Evolutionary conservation across 176 grass and related monocot species (phyloP).

Genomic region (Rhynchospora tenuis): DNA sequence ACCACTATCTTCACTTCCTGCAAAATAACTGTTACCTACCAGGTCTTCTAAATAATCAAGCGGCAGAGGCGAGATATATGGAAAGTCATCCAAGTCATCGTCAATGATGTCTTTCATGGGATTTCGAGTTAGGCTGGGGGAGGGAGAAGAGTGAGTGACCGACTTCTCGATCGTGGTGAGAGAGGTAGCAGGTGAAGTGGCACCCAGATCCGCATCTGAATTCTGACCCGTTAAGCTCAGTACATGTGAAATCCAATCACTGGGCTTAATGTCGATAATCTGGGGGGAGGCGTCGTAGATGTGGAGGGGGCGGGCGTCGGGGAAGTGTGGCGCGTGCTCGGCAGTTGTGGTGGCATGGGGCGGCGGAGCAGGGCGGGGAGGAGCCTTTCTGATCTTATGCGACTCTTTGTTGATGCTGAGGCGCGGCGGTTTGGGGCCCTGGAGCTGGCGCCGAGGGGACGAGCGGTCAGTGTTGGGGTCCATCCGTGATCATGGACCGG

Average conservation of each 20-base stretch:
- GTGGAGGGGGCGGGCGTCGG: slow-evolving; percentile 39
- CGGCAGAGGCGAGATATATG: slow-evolving; percentile 45
- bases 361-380: slow-evolving; percentile 35
- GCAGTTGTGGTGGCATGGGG: background rate
- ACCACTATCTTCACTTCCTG: background rate
- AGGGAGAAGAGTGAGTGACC: slow-evolving; percentile 30
- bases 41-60: slow-evolving; percentile 52
- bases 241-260: slow-evolving; percentile 88
- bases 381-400: slow-evolving; percentile 72
- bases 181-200: slow-evolving; percentile 59
- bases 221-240: slow-evolving; percentile 67
- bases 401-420: slow-evolving; percentile 71
- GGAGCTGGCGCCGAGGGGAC: slow-evolving; percentile 64
- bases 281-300: slow-evolving; percentile 97
- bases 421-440: slow-evolving; percentile 60
- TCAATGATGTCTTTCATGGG: background rate
- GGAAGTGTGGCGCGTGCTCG: background rate
- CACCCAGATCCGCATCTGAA: background rate
- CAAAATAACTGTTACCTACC: background rate
- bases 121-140: slow-evolving; percentile 3
- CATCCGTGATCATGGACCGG: slow-evolving; percentile 30
- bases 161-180: slow-evolving; percentile 69
- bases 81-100: background rate
- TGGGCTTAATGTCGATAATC: slow-evolving; percentile 70
- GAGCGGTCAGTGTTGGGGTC: slow-evolving; percentile 36